A percentile compares a stretch with the other conserved stretches of the same genome.
These are phyloP conservation scores for Rauvolfia tetraphylla DNA, from an alignment of 257 asterid species.

Conservation along the genomic window DNA sequence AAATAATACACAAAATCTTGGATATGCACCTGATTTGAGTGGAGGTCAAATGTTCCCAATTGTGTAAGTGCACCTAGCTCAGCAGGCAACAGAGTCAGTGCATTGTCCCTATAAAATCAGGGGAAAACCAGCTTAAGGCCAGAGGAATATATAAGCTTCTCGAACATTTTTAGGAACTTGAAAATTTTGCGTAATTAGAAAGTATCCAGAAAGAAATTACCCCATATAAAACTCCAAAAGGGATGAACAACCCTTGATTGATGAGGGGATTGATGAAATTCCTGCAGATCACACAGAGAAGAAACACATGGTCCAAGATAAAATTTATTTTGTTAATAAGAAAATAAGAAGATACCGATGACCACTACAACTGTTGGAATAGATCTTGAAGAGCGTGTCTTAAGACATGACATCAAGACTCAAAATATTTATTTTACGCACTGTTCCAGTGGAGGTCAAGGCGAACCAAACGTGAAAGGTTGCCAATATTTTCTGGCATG, in stretches of 20 bases:
- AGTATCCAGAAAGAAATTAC: conserved; percentile 27
- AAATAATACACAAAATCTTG: conserved; percentile 13
- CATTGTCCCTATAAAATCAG: conserved; percentile 54
- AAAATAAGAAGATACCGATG: conserved; percentile 1
- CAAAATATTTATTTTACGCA: conserved; percentile 42
- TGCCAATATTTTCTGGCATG: conserved; percentile 80
- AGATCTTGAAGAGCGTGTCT: conserved; percentile 3
- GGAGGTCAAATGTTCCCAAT: conserved; percentile 92
- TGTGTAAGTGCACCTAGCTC: conserved; percentile 74
- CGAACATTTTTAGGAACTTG: background rate
- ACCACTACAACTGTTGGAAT: background rate
- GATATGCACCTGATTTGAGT: conserved; percentile 76
- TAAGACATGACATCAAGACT: background rate
- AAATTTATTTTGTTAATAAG: background rate
- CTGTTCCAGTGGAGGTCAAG: conserved; percentile 91
- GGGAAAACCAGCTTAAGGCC: conserved; percentile 10
- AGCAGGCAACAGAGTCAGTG: conserved; percentile 62
- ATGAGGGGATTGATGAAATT: conserved; percentile 77
- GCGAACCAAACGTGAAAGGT: conserved; percentile 75
- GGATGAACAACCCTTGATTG: conserved; percentile 76
- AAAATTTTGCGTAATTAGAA: background rate
- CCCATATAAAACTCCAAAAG: conserved; percentile 90
- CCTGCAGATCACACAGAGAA: conserved; percentile 44
- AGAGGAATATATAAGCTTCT: background rate
- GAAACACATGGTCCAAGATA: conserved; percentile 15